Conservation (phyloP, 192 early-diverging fungal species). For the Dissophora globulifera region DNA sequence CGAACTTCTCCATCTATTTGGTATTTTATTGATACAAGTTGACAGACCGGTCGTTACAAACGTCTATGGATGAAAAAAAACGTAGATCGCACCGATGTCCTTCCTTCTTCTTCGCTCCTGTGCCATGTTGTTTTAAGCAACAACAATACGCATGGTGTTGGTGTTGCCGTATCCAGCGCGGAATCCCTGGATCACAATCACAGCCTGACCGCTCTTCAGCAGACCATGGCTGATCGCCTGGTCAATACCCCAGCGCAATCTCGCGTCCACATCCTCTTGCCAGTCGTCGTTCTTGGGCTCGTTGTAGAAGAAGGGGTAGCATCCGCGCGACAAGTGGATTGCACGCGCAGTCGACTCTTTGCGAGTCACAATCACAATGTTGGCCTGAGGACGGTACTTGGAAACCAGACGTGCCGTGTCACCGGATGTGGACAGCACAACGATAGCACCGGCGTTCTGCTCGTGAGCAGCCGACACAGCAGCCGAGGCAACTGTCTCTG, state of each 20-base stretch:
- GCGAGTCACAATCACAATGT: constrained; percentile 93
- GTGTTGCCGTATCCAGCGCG: constrained; percentile 82
- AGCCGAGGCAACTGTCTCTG: constrained; percentile 92
- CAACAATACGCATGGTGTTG: constrained; percentile 83
- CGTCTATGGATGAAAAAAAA: too few relatives aligned
- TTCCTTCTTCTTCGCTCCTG: too few relatives aligned
- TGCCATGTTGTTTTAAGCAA: constrained; percentile 49
- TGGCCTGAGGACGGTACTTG: constrained; percentile 94
- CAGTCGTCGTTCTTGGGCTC: constrained; percentile 68
- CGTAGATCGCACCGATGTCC: too few relatives aligned
- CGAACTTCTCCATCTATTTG: too few relatives aligned
- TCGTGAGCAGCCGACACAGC: constrained; percentile 88
- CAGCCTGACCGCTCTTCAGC: constrained; percentile 65
- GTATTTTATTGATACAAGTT: too few relatives aligned
- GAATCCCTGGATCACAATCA: constrained; percentile 85
- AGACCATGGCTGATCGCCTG: constrained; percentile 68
- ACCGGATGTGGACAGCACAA: constrained; percentile 92
- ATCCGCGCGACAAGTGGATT: constrained; percentile 82
- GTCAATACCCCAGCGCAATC: constrained; percentile 82
- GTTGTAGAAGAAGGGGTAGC: constrained; percentile 82
- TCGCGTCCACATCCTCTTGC: constrained; percentile 86
- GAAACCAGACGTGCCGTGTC: constrained; percentile 88
- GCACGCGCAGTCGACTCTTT: constrained; percentile 76
- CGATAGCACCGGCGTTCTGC: constrained; percentile 86
- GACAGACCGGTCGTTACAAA: too few relatives aligned